Conservation (phyloP, 2,329 filamentous ascomycete genomes). For the Aspergillus viridinutans region DNA sequence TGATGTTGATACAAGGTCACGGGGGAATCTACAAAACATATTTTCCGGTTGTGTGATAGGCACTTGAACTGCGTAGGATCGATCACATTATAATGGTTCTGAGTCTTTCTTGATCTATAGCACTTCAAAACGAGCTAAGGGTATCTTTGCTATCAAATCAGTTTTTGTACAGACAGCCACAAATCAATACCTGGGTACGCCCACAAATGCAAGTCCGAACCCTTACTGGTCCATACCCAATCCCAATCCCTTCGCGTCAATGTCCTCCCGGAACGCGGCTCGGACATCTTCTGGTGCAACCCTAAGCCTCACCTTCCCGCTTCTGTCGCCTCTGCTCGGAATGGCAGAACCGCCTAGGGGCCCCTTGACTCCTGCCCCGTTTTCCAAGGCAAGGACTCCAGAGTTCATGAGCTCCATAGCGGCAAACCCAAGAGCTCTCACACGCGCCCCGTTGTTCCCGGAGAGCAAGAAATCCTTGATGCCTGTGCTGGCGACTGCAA, state of each 20-base stretch:
- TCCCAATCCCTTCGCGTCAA: constrained; percentile 76
- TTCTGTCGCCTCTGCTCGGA: constrained; percentile 70
- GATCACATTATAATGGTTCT: not conserved
- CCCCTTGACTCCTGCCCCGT: constrained; percentile 24
- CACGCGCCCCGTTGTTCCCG: constrained; percentile 40
- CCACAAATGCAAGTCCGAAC: not conserved
- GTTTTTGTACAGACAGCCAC: not conserved
- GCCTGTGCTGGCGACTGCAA: constrained; percentile 44
- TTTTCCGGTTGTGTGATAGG: constrained; percentile 10
- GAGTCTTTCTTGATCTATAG: not conserved
- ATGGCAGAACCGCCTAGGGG: constrained; percentile 38
- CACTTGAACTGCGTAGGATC: not conserved
- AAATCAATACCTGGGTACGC: not conserved
- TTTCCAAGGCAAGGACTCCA: constrained; percentile 79
- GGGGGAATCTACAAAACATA: constrained; percentile 8
- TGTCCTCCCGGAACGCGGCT: constrained; percentile 81
- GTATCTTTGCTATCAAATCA: constrained; percentile 4
- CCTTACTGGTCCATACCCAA: constrained; percentile 43
- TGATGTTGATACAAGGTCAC: constrained; percentile 5
- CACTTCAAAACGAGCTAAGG: not conserved
- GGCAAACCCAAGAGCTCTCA: constrained; percentile 63
- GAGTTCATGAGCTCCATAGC: constrained; percentile 81
- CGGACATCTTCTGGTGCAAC: constrained; percentile 89
- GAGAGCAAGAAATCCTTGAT: constrained; percentile 59
- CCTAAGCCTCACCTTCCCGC: constrained; percentile 78